Percentiles rank a stretch among this genome's conserved stretches.
Conservation (phyloP, 2,329 filamentous ascomycete genomes). For the Ceratocystis lukuohia region DNA sequence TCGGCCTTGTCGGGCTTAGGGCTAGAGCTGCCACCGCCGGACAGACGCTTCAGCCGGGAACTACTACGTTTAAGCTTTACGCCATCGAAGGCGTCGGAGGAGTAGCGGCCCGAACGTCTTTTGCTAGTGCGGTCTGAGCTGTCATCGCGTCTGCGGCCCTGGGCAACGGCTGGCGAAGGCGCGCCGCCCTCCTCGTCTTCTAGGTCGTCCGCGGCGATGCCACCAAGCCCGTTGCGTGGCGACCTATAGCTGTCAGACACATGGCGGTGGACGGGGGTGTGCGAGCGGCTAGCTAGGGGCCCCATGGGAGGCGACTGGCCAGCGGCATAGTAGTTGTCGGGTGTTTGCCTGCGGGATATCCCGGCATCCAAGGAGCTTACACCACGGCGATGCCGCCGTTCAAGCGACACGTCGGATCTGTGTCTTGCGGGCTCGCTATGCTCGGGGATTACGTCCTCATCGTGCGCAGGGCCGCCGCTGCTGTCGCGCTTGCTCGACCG, state of each 20-base stretch:
- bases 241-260: conserved; percentile 16
- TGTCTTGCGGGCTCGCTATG: conserved; percentile 26
- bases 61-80: conserved; percentile 40
- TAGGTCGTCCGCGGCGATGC: conserved; percentile 24
- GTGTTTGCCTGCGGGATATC: not conserved
- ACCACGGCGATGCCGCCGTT: conserved; percentile 13
- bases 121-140: conserved; percentile 32
- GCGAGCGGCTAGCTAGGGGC: not conserved
- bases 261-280: conserved; percentile 8
- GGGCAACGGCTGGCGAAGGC: conserved; percentile 55
- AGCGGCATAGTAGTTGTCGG: conserved; percentile 1
- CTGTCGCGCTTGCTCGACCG: conserved; percentile 36
- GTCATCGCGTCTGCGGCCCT: conserved; percentile 41
- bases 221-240: not conserved
- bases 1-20: conserved; percentile 26
- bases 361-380: conserved; percentile 15
- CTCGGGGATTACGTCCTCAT: conserved; percentile 32
- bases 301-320: not conserved
- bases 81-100: conserved; percentile 35
- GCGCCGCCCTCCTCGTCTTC: conserved; percentile 47
- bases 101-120: conserved; percentile 36
- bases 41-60: conserved; percentile 46
- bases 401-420: not conserved
- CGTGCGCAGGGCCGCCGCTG: conserved; percentile 22
- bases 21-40: conserved; percentile 25